Evolutionary conservation across 805 yeast species (phyloP).

Genomic region (Candida vaughaniae): DNA sequence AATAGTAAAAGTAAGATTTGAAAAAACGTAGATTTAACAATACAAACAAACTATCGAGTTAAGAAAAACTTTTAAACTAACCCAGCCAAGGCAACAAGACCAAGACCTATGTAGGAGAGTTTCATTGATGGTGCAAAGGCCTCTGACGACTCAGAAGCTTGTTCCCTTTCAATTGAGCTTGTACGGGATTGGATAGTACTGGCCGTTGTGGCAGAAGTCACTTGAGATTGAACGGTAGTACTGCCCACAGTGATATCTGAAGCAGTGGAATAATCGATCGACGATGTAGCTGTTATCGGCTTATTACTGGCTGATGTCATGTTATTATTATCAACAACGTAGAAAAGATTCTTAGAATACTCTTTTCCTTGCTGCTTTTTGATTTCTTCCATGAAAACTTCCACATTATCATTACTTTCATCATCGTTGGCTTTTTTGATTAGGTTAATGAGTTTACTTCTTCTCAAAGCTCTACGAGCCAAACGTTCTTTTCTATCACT

Average conservation of each 20-base stretch:
- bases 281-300: background rate
- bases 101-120: background rate
- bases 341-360: background rate
- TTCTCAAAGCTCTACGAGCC: too few species aligned
- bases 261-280: too few species aligned
- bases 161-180: background rate
- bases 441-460: background rate
- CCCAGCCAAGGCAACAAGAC: background rate
- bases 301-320: background rate
- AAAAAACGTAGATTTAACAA: background rate
- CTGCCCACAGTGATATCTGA: too few species aligned
- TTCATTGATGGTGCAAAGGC: background rate
- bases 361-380: background rate
- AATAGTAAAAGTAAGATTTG: too few species aligned
- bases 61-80: too few species aligned
- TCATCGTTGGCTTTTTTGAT: background rate
- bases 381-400: background rate
- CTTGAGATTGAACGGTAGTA: background rate
- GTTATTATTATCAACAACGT: background rate
- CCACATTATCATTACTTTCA: background rate
- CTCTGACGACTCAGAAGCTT: background rate
- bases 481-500: background rate
- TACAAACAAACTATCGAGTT: too few species aligned
- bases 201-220: background rate
- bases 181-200: background rate